These are phyloP conservation scores for Taxawa tesnikishii DNA, from an alignment of 2,329 filamentous ascomycete genomes.

Conservation along the genomic window DNA sequence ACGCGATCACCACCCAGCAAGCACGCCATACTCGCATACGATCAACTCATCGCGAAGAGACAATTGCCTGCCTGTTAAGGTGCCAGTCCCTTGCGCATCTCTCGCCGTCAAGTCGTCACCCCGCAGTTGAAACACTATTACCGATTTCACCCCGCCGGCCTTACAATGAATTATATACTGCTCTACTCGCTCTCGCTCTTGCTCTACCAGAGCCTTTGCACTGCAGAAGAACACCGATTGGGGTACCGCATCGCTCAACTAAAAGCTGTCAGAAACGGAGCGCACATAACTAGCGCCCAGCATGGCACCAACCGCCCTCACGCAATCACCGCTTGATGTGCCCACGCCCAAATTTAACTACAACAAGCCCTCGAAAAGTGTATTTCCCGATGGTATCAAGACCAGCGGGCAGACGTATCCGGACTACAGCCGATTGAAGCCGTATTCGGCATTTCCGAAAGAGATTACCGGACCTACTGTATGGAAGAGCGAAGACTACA, in stretches of 20 bases:
- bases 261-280: slow-evolving; percentile 8
- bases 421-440: slow-evolving; percentile 49
- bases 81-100: no score
- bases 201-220: slow-evolving; percentile 9
- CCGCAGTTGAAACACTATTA: not conserved
- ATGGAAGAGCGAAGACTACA: slow-evolving; percentile 57
- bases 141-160: not conserved
- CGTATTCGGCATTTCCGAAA: slow-evolving; percentile 59
- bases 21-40: not conserved
- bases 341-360: slow-evolving; percentile 9
- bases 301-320: slow-evolving; percentile 9
- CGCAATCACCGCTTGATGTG: slow-evolving; percentile 9
- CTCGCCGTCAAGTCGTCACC: not conserved
- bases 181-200: slow-evolving; percentile 12
- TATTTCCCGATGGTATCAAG: slow-evolving; percentile 55
- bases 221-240: slow-evolving; percentile 9
- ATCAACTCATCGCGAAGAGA: not conserved
- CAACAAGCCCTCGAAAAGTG: slow-evolving; percentile 24
- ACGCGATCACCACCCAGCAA: not conserved
- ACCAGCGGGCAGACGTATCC: slow-evolving; percentile 64
- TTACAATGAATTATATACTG: slow-evolving; percentile 11
- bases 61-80: no score
- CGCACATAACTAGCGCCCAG: slow-evolving; percentile 6
- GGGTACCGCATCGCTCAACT: slow-evolving; percentile 7
- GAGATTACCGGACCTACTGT: slow-evolving; percentile 60